Conservation (phyloP, 305 asterid species). For the Nicotiana rustica region DNA sequence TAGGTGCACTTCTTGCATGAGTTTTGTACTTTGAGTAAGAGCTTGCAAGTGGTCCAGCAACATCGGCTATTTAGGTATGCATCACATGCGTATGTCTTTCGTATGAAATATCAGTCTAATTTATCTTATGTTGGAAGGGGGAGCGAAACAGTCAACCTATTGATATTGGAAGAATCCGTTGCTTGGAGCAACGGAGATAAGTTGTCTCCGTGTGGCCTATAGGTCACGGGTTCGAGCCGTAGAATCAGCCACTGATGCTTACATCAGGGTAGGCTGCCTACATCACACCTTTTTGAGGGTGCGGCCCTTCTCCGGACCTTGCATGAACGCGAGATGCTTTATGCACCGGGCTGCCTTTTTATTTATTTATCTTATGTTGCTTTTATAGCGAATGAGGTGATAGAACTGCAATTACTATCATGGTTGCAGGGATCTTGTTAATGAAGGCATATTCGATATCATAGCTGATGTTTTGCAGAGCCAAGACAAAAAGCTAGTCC, state of each 20-base stretch:
- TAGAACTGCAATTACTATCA: slow-evolving; percentile 18
- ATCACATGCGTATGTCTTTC: background rate
- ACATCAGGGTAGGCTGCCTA: too few species aligned
- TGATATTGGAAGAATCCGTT: too few species aligned
- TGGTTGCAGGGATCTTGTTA: slow-evolving; percentile 82
- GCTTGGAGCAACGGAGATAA: too few species aligned
- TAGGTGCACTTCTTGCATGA: slow-evolving; percentile 75
- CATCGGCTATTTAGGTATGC: slow-evolving; percentile 83
- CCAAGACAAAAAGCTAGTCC: slow-evolving; percentile 84
- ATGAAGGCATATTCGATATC: slow-evolving; percentile 90
- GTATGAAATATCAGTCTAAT: background rate
- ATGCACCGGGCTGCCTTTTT: too few species aligned
- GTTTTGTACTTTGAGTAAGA: slow-evolving; percentile 90
- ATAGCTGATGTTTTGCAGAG: slow-evolving; percentile 79
- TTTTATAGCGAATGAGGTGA: slow-evolving; percentile 26
- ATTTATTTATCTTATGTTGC: background rate
- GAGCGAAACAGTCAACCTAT: too few species aligned
- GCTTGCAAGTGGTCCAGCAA: slow-evolving; percentile 96
- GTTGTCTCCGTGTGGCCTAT: too few species aligned
- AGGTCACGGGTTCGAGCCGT: too few species aligned
- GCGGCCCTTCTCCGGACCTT: too few species aligned
- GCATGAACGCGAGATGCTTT: too few species aligned
- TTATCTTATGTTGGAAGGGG: background rate
- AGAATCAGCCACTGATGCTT: too few species aligned
- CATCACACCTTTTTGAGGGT: too few species aligned